These are phyloP conservation scores for Serendipita sp. DNA, from an alignment of 1,284 basidiomycete genomes.

Conservation along the genomic window DNA sequence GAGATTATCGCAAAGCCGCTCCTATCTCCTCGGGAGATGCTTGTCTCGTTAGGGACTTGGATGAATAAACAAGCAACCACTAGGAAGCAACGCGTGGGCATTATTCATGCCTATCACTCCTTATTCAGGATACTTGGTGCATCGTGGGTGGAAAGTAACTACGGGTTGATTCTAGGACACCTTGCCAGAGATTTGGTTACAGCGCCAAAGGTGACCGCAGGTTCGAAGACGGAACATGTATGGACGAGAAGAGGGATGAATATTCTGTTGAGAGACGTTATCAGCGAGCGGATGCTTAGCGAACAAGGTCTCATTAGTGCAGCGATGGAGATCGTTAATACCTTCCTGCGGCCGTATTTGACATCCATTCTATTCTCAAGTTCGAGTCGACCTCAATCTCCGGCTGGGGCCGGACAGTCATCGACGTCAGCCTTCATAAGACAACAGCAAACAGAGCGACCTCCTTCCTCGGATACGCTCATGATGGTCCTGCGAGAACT, in stretches of 20 bases:
- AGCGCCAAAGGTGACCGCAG: constrained; percentile 17
- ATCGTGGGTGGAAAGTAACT: constrained; percentile 72
- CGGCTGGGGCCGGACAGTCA: constrained; percentile 35
- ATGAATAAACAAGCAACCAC: constrained; percentile 63
- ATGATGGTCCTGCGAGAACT: constrained; percentile 73
- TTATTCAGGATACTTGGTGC: constrained; percentile 65
- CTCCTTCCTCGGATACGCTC: constrained; percentile 55
- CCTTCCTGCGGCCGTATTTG: constrained; percentile 59
- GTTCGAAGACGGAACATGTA: constrained; percentile 22
- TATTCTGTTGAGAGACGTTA: constrained; percentile 69
- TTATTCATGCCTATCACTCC: constrained; percentile 81
- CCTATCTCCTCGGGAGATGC: constrained; percentile 57
- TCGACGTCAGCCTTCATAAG: constrained; percentile 21
- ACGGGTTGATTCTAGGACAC: constrained; percentile 65
- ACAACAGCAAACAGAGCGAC: not conserved
- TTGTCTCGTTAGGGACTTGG: constrained; percentile 58
- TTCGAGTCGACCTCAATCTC: not conserved
- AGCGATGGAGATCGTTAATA: constrained; percentile 69
- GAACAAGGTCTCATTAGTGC: constrained; percentile 89
- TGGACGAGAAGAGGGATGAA: constrained; percentile 61
- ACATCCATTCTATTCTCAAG: not conserved
- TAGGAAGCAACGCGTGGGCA: constrained; percentile 63
- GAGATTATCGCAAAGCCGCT: not conserved
- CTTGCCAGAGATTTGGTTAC: constrained; percentile 65
- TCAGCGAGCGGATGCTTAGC: constrained; percentile 76